A percentile compares a stretch with the other conserved stretches of the same genome.
Conservation (phyloP, 495 filamentous ascomycete genomes). For the Annulohypoxylon bovei region DNA sequence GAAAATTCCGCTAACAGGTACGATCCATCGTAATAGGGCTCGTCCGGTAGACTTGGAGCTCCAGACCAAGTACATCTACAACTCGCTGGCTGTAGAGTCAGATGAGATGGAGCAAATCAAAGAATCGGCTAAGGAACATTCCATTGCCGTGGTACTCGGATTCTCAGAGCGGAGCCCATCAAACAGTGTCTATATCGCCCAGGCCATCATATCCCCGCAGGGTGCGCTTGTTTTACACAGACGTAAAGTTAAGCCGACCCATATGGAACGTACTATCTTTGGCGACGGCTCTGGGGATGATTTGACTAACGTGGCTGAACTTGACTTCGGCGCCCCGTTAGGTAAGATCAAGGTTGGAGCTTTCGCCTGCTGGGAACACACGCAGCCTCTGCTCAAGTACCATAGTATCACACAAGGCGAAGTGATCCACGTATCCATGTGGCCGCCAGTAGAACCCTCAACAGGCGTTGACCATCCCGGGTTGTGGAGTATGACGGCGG, state of each 20-base stretch:
- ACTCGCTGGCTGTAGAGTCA: slow-evolving; percentile 57
- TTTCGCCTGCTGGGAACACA: slow-evolving; percentile 68
- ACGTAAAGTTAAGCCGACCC: slow-evolving; percentile 69
- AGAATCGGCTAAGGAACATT: slow-evolving; percentile 50
- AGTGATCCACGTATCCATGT: slow-evolving; percentile 67
- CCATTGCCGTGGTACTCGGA: slow-evolving; percentile 62
- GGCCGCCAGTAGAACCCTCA: slow-evolving; percentile 56
- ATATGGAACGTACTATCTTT: slow-evolving; percentile 70
- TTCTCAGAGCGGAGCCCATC: slow-evolving; percentile 61
- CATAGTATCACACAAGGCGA: slow-evolving; percentile 61
- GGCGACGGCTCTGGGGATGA: slow-evolving; percentile 61
- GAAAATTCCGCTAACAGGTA: background rate
- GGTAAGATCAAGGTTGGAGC: slow-evolving; percentile 57
- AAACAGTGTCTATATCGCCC: slow-evolving; percentile 65
- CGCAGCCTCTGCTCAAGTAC: slow-evolving; percentile 69
- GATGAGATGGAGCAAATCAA: slow-evolving; percentile 60
- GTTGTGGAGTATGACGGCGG: slow-evolving; percentile 47
- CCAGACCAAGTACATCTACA: slow-evolving; percentile 56
- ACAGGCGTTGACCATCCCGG: slow-evolving; percentile 40
- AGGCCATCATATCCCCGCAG: slow-evolving; percentile 59
- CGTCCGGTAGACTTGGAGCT: slow-evolving; percentile 56
- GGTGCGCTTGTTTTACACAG: slow-evolving; percentile 59
- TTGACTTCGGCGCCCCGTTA: slow-evolving; percentile 47
- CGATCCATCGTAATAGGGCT: slow-evolving; percentile 44
- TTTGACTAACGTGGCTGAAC: slow-evolving; percentile 56